These are phyloP conservation scores for Pythium rishiriense DNA, from an alignment of 352 stramenopile genomes.

Conservation along the genomic window DNA sequence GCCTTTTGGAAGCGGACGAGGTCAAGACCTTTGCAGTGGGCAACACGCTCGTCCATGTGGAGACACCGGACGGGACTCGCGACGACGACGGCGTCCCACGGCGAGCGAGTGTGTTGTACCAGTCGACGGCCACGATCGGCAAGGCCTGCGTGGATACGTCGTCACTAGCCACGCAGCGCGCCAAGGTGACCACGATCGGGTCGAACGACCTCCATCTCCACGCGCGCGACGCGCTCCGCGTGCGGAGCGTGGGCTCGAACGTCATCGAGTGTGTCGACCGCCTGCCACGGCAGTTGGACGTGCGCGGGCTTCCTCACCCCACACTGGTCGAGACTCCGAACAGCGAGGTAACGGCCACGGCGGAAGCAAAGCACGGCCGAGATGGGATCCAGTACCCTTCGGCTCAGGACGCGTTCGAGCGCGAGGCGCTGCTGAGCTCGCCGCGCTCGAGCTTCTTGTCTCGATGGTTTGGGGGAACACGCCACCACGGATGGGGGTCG, in stretches of 20 bases:
- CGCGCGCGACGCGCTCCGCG: constrained; percentile 2
- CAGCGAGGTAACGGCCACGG: too few species aligned
- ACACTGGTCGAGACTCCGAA: constrained; percentile 9
- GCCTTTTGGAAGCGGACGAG: constrained; percentile 1
- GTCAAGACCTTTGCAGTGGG: constrained; percentile 7
- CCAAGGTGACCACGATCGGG: neutral
- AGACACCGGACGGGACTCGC: neutral
- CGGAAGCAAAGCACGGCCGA: neutral
- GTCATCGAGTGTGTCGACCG: constrained; percentile 14
- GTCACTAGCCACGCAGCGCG: neutral
- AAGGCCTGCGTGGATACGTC: neutral
- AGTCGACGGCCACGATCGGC: neutral
- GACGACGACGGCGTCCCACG: too few species aligned
- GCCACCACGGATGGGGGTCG: too few species aligned
- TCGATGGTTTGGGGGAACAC: neutral
- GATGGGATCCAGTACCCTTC: neutral
- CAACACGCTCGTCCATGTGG: neutral
- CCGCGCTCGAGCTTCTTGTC: neutral
- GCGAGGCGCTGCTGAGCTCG: constrained; percentile 1
- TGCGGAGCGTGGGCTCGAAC: constrained; percentile 3
- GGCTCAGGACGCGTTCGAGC: constrained; percentile 1
- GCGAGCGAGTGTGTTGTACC: neutral
- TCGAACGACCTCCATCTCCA: constrained; percentile 4
- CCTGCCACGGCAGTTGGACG: neutral
- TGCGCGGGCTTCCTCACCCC: constrained; percentile 9